phyloP scores from a whole-genome alignment of 164 flowering plant genomes.

The Pachysandra terminalis region DNA sequence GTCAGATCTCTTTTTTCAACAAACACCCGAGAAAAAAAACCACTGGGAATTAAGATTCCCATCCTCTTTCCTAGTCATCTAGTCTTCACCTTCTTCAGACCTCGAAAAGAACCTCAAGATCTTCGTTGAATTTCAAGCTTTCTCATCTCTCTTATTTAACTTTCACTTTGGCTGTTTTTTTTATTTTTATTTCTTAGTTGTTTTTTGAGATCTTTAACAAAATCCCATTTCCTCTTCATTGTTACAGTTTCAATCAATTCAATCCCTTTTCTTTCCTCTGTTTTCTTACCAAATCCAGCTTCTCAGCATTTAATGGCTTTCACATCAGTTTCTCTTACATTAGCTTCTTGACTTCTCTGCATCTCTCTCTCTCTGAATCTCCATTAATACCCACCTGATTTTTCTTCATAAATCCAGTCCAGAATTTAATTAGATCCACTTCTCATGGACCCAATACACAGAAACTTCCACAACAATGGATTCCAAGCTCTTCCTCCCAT shows the following conservation, averaged over 20 bases:
- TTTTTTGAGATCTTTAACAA: too few species aligned
- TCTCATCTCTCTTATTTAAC: not conserved
- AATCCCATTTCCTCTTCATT: too few species aligned
- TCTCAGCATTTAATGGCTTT: not conserved
- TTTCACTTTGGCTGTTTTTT: not conserved
- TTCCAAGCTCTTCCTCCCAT: not conserved
- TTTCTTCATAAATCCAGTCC: too few species aligned
- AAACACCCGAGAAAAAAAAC: too few species aligned
- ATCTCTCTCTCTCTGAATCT: not conserved
- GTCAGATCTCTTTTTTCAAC: too few species aligned
- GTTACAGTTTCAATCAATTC: too few species aligned
- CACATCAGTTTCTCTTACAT: not conserved
- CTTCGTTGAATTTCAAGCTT: not conserved
- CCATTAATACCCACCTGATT: not conserved
- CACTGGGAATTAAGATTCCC: too few species aligned
- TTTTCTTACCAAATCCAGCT: not conserved
- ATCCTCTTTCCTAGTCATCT: too few species aligned
- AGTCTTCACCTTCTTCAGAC: not conserved
- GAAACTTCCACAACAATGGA: not conserved
- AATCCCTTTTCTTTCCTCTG: not conserved
- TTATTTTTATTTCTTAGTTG: too few species aligned
- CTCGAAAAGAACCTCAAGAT: too few species aligned
- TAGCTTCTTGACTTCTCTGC: not conserved
- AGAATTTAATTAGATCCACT: not conserved
- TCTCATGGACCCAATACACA: not conserved